These are phyloP conservation scores for Fagopyrum esculentum DNA, from an alignment of 148 eudicot species.

Conservation along the genomic window DNA sequence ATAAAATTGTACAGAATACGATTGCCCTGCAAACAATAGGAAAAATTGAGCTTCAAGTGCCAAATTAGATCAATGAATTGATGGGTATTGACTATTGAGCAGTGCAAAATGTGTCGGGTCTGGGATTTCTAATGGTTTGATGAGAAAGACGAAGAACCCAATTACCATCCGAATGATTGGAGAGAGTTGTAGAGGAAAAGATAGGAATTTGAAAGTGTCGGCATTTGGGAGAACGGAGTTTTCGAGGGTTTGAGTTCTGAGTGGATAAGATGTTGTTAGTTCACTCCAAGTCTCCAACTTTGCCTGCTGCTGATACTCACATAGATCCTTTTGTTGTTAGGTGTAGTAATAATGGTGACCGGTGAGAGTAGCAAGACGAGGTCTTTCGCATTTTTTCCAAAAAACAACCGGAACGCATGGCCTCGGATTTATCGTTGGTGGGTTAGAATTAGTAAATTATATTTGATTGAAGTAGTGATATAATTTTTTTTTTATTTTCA, in stretches of 20 bases:
- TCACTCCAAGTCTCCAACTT: neutral
- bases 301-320: neutral
- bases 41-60: neutral
- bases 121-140: neutral
- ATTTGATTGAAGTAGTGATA: too few relatives aligned
- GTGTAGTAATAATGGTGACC: neutral
- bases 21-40: conserved; percentile 43
- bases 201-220: conserved; percentile 36
- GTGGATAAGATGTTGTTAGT: conserved; percentile 1
- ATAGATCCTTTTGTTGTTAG: neutral
- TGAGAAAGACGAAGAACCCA: neutral
- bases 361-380: too few relatives aligned
- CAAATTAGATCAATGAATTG: conserved; percentile 9
- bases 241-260: conserved; percentile 6
- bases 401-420: too few relatives aligned
- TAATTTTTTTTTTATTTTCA: too few relatives aligned
- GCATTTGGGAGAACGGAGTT: conserved; percentile 25
- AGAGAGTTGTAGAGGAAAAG: conserved; percentile 63
- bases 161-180: conserved; percentile 77
- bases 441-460: too few relatives aligned
- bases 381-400: too few relatives aligned
- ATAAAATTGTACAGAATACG: conserved; percentile 31
- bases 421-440: too few relatives aligned
- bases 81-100: neutral
- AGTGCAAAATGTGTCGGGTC: neutral